A percentile compares a stretch with the other conserved stretches of the same genome.
These are phyloP conservation scores for Metschnikowia reukaufii DNA, from an alignment of 805 yeast species.

Conservation along the genomic window DNA sequence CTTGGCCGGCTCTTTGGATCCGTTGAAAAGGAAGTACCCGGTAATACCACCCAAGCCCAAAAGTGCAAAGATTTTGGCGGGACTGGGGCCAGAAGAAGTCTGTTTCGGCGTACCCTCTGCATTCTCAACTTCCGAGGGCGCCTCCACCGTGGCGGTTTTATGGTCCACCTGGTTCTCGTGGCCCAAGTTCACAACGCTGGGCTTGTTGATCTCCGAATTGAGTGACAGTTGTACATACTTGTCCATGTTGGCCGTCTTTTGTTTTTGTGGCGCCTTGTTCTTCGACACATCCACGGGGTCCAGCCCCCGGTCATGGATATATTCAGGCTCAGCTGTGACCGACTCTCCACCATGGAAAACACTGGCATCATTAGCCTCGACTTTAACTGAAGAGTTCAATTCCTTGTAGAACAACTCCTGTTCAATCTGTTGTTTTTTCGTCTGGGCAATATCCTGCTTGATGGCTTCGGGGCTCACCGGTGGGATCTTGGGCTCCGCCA, in stretches of 20 bases:
- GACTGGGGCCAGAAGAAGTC: conserved; percentile 5
- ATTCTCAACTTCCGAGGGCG: conserved; percentile 37
- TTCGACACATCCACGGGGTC: conserved; percentile 34
- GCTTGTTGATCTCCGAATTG: conserved; percentile 41
- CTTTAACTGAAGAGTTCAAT: conserved; percentile 36
- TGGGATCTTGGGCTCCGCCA: conserved; percentile 42
- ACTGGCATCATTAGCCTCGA: conserved; percentile 43
- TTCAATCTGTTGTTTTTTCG: conserved; percentile 38
- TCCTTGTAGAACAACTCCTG: conserved; percentile 38
- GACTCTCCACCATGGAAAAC: conserved; percentile 46
- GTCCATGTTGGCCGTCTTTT: conserved; percentile 38
- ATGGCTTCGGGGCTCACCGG: conserved; percentile 50
- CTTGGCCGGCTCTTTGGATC: conserved; percentile 1
- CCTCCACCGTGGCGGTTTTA: conserved; percentile 32
- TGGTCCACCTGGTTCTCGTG: conserved; percentile 35
- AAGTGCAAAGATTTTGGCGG: conserved; percentile 14
- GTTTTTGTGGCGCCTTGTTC: conserved; percentile 14
- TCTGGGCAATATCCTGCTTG: conserved; percentile 48
- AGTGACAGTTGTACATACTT: conserved; percentile 42
- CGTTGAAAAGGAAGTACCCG: conserved; percentile 18
- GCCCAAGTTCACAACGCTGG: conserved; percentile 37
- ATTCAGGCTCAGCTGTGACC: conserved; percentile 39
- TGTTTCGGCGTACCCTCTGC: conserved; percentile 11
- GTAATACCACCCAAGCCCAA: conserved; percentile 22
- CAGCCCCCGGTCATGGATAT: conserved; percentile 38